These are phyloP conservation scores for Dactylis glomerata DNA, from an alignment of 176 grass and related monocot species.

Conservation along the genomic window DNA sequence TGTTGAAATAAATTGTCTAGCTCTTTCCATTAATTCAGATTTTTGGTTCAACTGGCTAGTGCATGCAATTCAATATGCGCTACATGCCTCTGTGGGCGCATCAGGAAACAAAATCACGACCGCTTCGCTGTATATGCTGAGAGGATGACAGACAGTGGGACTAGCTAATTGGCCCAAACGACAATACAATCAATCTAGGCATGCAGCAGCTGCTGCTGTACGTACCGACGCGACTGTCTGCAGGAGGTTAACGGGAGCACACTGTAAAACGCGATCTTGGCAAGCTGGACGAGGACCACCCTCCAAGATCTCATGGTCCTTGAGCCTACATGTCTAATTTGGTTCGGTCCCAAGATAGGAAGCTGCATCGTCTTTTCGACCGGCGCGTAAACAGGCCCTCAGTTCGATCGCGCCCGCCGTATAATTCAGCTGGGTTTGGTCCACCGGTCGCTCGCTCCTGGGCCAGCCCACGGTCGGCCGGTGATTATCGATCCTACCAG, in stretches of 20 bases:
- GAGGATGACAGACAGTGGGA: background rate
- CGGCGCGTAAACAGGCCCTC: background rate
- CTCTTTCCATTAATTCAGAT: too few species aligned
- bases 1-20: too few species aligned
- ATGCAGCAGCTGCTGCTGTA: background rate
- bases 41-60: too few species aligned
- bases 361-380: conserved; percentile 21
- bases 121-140: background rate
- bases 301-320: conserved; percentile 33
- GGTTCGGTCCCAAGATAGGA: conserved; percentile 33
- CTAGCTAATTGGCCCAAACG: background rate
- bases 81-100: background rate
- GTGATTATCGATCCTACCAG: background rate
- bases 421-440: background rate
- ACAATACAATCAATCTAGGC: background rate
- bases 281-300: conserved; percentile 25
- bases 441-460: background rate
- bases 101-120: background rate
- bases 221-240: background rate
- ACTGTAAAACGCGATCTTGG: background rate
- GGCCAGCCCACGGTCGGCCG: conserved; percentile 21
- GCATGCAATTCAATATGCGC: too few species aligned
- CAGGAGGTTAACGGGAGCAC: background rate
- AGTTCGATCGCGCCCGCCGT: background rate
- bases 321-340: conserved; percentile 14